Evolutionary conservation across 345 rosid species (phyloP).

Genomic region (Viola odorata): DNA sequence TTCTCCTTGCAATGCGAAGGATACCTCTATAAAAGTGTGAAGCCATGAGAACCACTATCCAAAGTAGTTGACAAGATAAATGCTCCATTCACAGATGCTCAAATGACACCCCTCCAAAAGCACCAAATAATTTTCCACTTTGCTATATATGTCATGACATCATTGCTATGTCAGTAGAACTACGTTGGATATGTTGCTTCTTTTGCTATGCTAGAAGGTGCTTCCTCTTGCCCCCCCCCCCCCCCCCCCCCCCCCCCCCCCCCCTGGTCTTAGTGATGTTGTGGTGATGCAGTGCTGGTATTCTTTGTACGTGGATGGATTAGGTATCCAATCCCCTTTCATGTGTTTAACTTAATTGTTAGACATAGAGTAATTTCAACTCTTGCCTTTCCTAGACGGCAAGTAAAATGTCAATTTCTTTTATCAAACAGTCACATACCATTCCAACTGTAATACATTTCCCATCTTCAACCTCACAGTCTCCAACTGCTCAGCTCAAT

Average conservation of each 20-base stretch:
- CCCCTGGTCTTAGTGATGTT: too few relatives aligned
- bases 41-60: background rate
- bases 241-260: too few relatives aligned
- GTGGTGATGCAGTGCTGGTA: too few relatives aligned
- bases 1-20: background rate
- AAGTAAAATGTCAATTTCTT: background rate
- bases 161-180: slow-evolving; percentile 14
- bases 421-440: background rate
- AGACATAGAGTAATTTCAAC: too few relatives aligned
- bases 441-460: too few relatives aligned
- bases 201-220: background rate
- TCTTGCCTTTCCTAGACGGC: too few relatives aligned
- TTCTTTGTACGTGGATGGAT: too few relatives aligned
- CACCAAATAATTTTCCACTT: background rate
- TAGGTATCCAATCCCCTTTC: too few relatives aligned
- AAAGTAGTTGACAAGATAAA: background rate
- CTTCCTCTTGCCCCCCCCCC: too few relatives aligned
- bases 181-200: slow-evolving; percentile 12
- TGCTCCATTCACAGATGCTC: background rate
- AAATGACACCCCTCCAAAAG: background rate
- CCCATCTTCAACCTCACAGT: too few relatives aligned
- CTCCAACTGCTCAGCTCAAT: background rate
- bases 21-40: background rate
- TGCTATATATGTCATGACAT: slow-evolving; percentile 10
- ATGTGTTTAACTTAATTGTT: background rate